Base-by-base conservation (phyloP, 257 asterid genomes). In the Linderniella brevidens region DNA sequence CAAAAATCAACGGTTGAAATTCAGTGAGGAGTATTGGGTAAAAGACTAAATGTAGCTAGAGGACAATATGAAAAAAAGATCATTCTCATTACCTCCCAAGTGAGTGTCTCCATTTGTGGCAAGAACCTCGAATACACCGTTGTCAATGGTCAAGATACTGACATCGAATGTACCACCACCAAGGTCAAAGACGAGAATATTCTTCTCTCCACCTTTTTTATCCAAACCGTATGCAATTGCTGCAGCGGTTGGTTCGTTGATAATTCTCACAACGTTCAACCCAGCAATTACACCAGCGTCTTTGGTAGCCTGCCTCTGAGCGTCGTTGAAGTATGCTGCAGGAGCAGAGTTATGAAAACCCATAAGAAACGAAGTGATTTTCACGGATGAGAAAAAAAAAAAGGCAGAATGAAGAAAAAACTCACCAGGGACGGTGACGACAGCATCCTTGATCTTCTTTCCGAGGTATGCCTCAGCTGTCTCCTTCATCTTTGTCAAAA, bases 251-350 rank as follows among this genome's bases (percentile, higher is more conserved):
- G 78, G 78, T 59, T 71, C 78, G 12, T 71, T 66, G 19, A 71
- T 66, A 13, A 66, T 70, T 42, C 77, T 52, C 8, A 62, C 77
- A 44, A 70, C 77, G 11, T 70, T 66, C 42, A 66, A 46, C 16
- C 78, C 74, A 36, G 78, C 71, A 35, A 71, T 71, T 12, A 52
- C 15, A 37, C 74, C 78, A 0, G 78, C 78, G 58, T 63, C 74
- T 59, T 71, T 70, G 37, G 78, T 71, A 36, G 78, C 71, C 58
- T 71, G 78, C 59, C 77, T 66, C 37, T 70, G 77, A 59, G 77
- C 77, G 18, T 66, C 77, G 41, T 70, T 70, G 40, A 71, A 66
- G 53, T 71, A 71, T 37, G 78, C 78, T 74, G 73, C 50, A 46
- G 18, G 4, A 46, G 8, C 18, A 12, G 17, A 8, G 39, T 13